Evolutionary conservation across 768 basidiomycete species (phyloP), one percentile per base, ranked within the genome.

Genomic region (Cystobasidium tubakii): DNA sequence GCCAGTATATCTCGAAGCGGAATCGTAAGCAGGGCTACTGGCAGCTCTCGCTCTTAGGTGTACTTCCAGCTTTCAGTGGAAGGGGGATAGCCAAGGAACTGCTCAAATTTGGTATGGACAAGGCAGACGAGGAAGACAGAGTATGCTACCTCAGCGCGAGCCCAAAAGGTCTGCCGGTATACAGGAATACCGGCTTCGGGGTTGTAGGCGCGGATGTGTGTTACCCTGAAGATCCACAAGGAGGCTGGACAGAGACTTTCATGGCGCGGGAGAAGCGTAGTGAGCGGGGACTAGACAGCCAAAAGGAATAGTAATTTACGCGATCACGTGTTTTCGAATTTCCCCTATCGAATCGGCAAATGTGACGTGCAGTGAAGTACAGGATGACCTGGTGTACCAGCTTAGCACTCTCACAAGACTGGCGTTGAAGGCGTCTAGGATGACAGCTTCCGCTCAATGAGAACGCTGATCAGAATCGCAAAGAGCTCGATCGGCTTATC

Each of bases 161-260:
- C 36, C 36, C 63, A 7, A 39, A 65, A 46, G 63, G 63, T 42
- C 10, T 42, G 21, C 36, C 36, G 2, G 39, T 46, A 19, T 65
- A 65, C 25, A 39, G 39, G 63, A 65, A 65, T 10, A 15, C 23
- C 27, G 63, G 63, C 15, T 65, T 65, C 25, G 7, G 21, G 25
- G 63, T 42, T 12, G 25, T 65, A 39, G 63, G 39, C 25, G 25
- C 36, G 31, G 63, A 36, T 36, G 25, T 65, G 10, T 65, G 63
- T n/a, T 65, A 65, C 23, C 63, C 63, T 4, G 63, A 65, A 17
- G 63, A 65, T 36, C 63, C 63, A 2, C 63, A 42, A 15, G 63
- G 63, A 4, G 63, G 63, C 63, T 65, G 63, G 63, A 27, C 39
- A 46, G 63, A 65, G 63, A 65, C 43, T 7, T 39, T 65, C 15